These are phyloP conservation scores for Macroventuria anomochaeta DNA, from an alignment of 2,329 filamentous ascomycete species.

Conservation along the genomic window DNA sequence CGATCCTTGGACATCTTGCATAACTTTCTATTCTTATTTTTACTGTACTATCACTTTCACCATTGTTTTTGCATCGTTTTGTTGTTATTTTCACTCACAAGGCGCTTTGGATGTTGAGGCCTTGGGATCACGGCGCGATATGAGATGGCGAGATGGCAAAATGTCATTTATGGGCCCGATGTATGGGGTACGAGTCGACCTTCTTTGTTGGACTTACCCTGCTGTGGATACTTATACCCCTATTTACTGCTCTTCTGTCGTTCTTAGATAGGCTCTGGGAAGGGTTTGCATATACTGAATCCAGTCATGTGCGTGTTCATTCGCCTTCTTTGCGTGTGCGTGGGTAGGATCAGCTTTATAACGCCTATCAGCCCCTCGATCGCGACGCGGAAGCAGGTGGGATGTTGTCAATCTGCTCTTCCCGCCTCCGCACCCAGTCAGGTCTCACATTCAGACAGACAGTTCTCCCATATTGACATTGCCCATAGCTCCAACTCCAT, in stretches of 20 bases:
- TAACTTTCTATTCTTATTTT: not conserved
- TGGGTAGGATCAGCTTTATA: not conserved
- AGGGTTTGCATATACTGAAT: not conserved
- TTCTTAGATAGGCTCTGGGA: conserved; percentile 16
- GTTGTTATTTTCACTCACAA: not conserved
- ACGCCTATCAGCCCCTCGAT: too few species aligned
- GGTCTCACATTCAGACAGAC: not conserved
- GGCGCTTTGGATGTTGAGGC: conserved; percentile 6
- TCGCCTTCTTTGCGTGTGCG: too few species aligned
- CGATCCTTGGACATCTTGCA: conserved; percentile 1
- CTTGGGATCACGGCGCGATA: not conserved
- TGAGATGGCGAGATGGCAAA: conserved; percentile 5
- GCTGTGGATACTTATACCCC: conserved; percentile 19
- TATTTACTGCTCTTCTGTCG: conserved; percentile 13
- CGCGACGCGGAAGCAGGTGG: too few species aligned
- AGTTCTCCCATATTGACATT: too few species aligned
- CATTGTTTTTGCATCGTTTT: not conserved
- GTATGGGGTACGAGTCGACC: not conserved
- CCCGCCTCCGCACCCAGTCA: not conserved
- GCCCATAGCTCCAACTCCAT: too few species aligned
- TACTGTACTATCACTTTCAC: not conserved
- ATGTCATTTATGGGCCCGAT: not conserved
- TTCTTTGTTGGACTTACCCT: not conserved
- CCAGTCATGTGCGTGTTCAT: not conserved
- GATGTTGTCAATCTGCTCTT: too few species aligned